Evolutionary conservation across 371 early-diverging fungal species (phyloP).

Genomic region (Circinella minor): DNA sequence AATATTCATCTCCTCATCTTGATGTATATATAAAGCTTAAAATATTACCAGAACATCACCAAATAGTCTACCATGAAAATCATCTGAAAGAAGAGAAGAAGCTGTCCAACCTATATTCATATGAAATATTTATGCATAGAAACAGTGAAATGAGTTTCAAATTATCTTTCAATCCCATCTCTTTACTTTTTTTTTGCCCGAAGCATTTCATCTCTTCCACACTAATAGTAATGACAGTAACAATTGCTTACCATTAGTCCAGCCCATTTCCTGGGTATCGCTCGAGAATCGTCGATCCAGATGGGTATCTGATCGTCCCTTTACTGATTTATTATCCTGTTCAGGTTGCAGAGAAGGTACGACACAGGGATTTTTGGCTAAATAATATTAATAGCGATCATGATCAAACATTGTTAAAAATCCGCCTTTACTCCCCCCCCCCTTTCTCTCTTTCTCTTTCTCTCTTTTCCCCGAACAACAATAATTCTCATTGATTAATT

Average conservation of each 20-base stretch:
- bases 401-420: too few relatives aligned
- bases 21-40: neutral
- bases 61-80: slow-evolving; percentile 30
- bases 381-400: too few relatives aligned
- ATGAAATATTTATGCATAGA: too few relatives aligned
- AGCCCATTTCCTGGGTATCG: slow-evolving; percentile 17
- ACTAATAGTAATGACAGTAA: too few relatives aligned
- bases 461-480: too few relatives aligned
- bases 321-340: slow-evolving; percentile 10
- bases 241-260: slow-evolving; percentile 21
- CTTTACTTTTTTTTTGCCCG: too few relatives aligned
- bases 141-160: too few relatives aligned
- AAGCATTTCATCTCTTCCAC: too few relatives aligned
- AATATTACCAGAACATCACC: slow-evolving; percentile 28
- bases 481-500: neutral
- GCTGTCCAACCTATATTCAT: slow-evolving; percentile 29
- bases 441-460: too few relatives aligned
- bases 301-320: slow-evolving; percentile 12
- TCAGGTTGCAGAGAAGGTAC: slow-evolving; percentile 6
- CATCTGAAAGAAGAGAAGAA: slow-evolving; percentile 25
- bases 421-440: too few relatives aligned
- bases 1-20: neutral
- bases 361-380: slow-evolving; percentile 5
- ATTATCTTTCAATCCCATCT: too few relatives aligned
- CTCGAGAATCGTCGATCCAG: slow-evolving; percentile 20